Base-by-base conservation (phyloP, 129 eudicot species). In the Pittosporum tobira region DNA sequence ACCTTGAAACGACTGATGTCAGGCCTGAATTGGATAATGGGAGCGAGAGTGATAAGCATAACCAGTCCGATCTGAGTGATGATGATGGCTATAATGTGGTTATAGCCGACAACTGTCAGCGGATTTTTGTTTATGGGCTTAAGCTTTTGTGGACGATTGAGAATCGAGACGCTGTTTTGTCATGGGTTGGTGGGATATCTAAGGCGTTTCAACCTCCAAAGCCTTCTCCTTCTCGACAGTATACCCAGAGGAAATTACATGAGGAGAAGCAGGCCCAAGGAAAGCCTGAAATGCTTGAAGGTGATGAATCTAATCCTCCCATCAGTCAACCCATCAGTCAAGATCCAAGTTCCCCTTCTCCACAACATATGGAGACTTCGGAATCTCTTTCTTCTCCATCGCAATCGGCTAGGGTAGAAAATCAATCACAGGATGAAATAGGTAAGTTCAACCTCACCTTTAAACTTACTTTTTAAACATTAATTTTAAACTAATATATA, bases 161-260 rank as follows among this genome's bases (percentile, higher is more conserved):
- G 65, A 91, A 91, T 57, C 67, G 99, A 69, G 85, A 91, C 70
- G 99, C 99, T 81, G 99, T 91, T 81, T 91, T 96, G 99, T 91
- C 99, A 34, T 91, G 94, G 83, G 99, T 91, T 43, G 99, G 99
- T 83, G 99, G 94, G 59, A 38, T 91, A 67, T 91, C 96, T 36
- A 91, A 91, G 75, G 96, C 99, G 60, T 91, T 91, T 87, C 77
- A 73, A 68, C 87, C 94, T 72, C 76, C 94, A 63, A 91, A 87
- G 61, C 99, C 96, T 57, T 91, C 99, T 77, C 99, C 99, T 66
- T 83, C 99, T 64, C 80, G 99, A 42, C 94, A 83, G 59, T 87
- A 76, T 87, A 77, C 96, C 61, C 99, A 83, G 72, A 87, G 99
- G 70, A 91, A 83, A 74, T 72, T 83, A 51, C 85, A 51, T 23